These are phyloP conservation scores for Fusarium veterinarium DNA, from an alignment of 2,329 filamentous ascomycete species.

Conservation along the genomic window DNA sequence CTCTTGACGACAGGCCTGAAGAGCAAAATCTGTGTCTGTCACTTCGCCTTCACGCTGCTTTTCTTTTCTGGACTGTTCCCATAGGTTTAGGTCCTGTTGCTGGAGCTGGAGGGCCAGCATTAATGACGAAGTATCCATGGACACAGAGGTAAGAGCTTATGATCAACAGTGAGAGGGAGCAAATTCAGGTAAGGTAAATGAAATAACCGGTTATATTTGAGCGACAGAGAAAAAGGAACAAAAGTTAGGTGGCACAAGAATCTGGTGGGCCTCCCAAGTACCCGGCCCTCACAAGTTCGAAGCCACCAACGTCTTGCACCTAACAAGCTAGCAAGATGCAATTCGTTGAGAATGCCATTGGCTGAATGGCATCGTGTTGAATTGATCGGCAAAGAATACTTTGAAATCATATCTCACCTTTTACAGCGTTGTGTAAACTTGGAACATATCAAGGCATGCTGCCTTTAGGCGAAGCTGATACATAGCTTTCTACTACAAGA, in stretches of 20 bases:
- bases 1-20: not conserved
- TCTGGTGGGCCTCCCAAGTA: not conserved
- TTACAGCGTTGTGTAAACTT: too few species aligned
- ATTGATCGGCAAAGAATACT: too few species aligned
- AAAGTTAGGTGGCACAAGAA: not conserved
- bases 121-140: not conserved
- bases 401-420: too few species aligned
- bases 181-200: not conserved
- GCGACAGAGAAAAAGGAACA: not conserved
- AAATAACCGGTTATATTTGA: not conserved
- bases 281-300: not conserved
- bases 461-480: too few species aligned
- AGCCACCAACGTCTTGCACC: not conserved
- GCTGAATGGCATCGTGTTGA: too few species aligned
- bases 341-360: not conserved
- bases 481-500: too few species aligned
- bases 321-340: not conserved
- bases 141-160: fast-evolving
- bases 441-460: too few species aligned
- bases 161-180: fast-evolving
- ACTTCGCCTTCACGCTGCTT: conserved; percentile 14
- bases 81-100: not conserved
- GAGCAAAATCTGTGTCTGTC: conserved; percentile 3
- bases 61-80: conserved; percentile 3
- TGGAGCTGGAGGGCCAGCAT: conserved; percentile 23